phyloP scores from a whole-genome alignment of 2,329 filamentous ascomycete species.

The Uncinocarpus reesii region DNA sequence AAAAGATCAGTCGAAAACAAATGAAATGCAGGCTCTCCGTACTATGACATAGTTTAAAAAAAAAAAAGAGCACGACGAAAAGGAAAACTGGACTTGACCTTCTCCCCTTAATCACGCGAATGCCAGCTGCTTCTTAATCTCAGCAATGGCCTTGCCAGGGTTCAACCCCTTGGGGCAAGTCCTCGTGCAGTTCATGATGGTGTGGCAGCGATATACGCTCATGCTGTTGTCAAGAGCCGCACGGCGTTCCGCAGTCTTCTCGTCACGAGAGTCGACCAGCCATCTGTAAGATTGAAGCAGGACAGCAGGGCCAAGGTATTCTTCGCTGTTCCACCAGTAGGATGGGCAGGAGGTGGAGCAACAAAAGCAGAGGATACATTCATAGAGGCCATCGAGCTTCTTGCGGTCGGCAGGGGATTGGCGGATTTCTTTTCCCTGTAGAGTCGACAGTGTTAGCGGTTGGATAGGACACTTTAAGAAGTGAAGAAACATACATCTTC shows the following conservation, averaged over 20 bases:
- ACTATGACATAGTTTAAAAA: neutral
- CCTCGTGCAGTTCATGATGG: slow-evolving; percentile 95
- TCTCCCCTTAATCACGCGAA: slow-evolving; percentile 21
- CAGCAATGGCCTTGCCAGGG: slow-evolving; percentile 85
- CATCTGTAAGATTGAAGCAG: slow-evolving; percentile 97
- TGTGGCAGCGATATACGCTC: slow-evolving; percentile 98
- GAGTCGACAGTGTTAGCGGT: slow-evolving; percentile 15
- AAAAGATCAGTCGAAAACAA: slow-evolving; percentile 5
- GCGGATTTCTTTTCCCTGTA: slow-evolving; percentile 77
- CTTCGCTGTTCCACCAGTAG: slow-evolving; percentile 99
- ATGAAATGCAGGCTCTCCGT: slow-evolving; percentile 10
- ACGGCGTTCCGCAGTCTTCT: slow-evolving; percentile 79
- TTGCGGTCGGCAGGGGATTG: slow-evolving; percentile 85
- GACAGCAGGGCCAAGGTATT: slow-evolving; percentile 94
- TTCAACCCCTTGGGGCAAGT: slow-evolving; percentile 98
- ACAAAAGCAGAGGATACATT: slow-evolving; percentile 98
- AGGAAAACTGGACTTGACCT: slow-evolving; percentile 1
- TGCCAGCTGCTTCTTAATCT: slow-evolving; percentile 97
- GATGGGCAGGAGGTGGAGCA: slow-evolving; percentile 99
- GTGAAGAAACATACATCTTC: slow-evolving; percentile 56
- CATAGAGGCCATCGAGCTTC: slow-evolving; percentile 96
- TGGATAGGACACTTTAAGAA: neutral
- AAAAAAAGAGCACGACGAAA: slow-evolving; percentile 14
- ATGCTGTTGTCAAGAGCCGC: slow-evolving; percentile 93
- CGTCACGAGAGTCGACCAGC: slow-evolving; percentile 89